Evolutionary conservation across 371 early-diverging fungal species (phyloP).

Genomic region (Catenaria anguillulae): DNA sequence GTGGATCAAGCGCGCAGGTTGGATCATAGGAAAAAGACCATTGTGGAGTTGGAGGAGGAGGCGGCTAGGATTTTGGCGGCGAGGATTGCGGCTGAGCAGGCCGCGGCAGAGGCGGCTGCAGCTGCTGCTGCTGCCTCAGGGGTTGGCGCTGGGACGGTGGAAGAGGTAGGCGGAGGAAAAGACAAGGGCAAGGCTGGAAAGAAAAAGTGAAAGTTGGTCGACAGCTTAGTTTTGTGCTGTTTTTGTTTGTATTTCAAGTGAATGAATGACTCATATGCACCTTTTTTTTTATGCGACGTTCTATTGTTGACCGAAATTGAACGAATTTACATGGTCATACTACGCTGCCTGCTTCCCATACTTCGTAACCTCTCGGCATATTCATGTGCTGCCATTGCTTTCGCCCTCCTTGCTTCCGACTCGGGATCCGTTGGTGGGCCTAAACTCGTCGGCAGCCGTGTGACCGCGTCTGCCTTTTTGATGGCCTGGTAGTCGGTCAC

Average conservation of each 20-base stretch:
- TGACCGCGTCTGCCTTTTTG: neutral
- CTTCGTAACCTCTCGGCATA: neutral
- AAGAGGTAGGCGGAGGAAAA: slow-evolving; percentile 10
- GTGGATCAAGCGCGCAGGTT: slow-evolving; percentile 21
- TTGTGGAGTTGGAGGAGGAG: slow-evolving; percentile 25
- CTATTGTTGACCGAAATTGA: too few species aligned
- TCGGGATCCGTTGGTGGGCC: neutral
- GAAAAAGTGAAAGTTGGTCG: too few species aligned
- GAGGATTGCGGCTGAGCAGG: slow-evolving; percentile 15
- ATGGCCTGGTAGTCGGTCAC: neutral
- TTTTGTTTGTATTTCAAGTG: neutral
- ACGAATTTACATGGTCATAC: too few species aligned
- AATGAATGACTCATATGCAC: too few species aligned
- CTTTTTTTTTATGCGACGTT: too few species aligned
- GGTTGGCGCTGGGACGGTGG: slow-evolving; percentile 14
- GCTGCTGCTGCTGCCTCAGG: slow-evolving; percentile 13
- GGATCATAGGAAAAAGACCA: slow-evolving; percentile 20
- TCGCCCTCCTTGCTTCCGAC: neutral
- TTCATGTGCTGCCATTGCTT: neutral
- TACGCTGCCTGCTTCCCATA: neutral
- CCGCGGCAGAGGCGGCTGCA: slow-evolving; percentile 13
- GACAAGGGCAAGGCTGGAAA: too few species aligned
- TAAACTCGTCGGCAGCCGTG: neutral
- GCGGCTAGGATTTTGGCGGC: slow-evolving; percentile 7
- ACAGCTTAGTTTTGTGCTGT: too few species aligned